Base-by-base conservation (phyloP, 768 basidiomycete genomes). In the Tylopilus subfusipes region DNA sequence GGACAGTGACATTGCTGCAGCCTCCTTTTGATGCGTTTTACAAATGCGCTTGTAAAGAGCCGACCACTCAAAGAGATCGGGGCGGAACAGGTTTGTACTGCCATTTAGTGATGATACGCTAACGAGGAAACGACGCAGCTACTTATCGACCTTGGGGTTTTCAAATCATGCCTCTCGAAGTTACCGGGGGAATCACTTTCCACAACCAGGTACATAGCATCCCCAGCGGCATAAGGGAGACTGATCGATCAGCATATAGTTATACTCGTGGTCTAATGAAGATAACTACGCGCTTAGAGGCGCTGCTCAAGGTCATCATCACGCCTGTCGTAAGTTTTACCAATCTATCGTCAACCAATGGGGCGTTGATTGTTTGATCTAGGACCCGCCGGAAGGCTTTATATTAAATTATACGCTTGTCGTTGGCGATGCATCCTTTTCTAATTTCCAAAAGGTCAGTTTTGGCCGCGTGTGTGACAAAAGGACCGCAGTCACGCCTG, bases 381-480 rank as follows among this genome's bases (percentile, higher is more conserved):
- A 96, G 87, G 91, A 95, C 63, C 94, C 96, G 16, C 76, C 91
- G 2, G 93, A 96, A 68, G 92, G 89, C 3, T 98, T 99, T 66
- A 91, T 98, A 56, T 78, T 94, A 52, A 98, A 98, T 65, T 99
- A 98, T 66, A 94, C 92, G 9, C 79, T 98, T 24, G 79, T 98
- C 53, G 90, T 99, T 57, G 92, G 92, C 22, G 96, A 98, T 71
- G 86, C 89, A 6, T 95, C 94, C 2, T 95, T 95, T 71, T 88
- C 88, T 29, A 98, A 98, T 72, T 99, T 99, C 76, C 97, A 98
- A 76, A 99, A 99, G 84, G 93, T 88, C 31, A 36, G 72, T n/a
- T 43, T 25, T 13, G 16, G 19, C 42, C 12, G 14, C 30, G n/a
- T 29, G 18, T 36, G 49, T 36, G 34, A 31, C 36, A 36, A 18